A percentile compares a stretch with the other conserved stretches of the same genome.
Evolutionary conservation across 2,329 filamentous ascomycete genomes (phyloP).

Genomic region (Diaporthe ilicicola): DNA sequence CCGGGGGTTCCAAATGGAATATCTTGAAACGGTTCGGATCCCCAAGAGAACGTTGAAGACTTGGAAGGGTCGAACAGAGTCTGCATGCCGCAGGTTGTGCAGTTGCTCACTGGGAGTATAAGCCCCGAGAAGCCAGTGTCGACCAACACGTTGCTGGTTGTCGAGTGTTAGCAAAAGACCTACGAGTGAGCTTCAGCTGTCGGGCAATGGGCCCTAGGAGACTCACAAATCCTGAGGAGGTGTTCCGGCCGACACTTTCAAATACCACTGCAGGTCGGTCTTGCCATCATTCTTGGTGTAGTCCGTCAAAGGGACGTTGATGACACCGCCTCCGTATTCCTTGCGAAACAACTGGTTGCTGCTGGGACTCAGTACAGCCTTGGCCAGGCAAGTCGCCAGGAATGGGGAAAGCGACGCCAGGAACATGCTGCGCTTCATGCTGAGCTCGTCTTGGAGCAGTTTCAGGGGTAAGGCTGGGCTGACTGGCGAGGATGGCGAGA

Average conservation of each 20-base stretch:
- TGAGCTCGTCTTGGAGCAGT: neutral
- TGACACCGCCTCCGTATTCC: neutral
- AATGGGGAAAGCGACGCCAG: neutral
- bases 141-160: slow-evolving; percentile 27
- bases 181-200: neutral
- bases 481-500: neutral
- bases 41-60: slow-evolving; percentile 29
- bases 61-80: slow-evolving; percentile 21
- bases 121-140: slow-evolving; percentile 29
- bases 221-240: slow-evolving; percentile 29
- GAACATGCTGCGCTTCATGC: neutral
- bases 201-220: neutral
- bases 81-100: slow-evolving; percentile 28
- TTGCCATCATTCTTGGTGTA: slow-evolving; percentile 24
- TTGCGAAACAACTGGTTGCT: neutral
- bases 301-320: slow-evolving; percentile 26
- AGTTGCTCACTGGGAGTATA: slow-evolving; percentile 24
- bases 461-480: neutral
- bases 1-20: slow-evolving; percentile 24
- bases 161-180: neutral
- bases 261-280: slow-evolving; percentile 32
- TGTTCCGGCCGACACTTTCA: slow-evolving; percentile 26
- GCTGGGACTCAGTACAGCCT: neutral
- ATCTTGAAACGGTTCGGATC: neutral
- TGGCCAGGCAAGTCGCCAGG: neutral